Conservation (phyloP, 2,329 filamentous ascomycete genomes). For the Pseudogymnoascus sp. region DNA sequence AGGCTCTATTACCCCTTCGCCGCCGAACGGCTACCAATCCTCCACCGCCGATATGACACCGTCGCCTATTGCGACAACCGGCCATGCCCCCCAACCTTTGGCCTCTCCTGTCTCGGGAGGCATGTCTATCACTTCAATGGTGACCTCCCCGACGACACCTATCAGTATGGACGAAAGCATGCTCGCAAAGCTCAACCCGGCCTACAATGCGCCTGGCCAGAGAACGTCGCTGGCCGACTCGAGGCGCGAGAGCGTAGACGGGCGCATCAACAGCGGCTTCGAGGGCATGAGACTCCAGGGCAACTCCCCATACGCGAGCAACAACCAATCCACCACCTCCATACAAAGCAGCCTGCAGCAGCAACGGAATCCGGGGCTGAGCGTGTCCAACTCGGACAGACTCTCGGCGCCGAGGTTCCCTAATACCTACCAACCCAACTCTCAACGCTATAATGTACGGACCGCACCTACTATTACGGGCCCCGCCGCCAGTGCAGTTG, state of each 20-base stretch:
- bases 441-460: constrained; percentile 37
- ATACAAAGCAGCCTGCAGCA: constrained; percentile 63
- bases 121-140: constrained; percentile 60
- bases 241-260: constrained; percentile 71
- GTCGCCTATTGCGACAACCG: constrained; percentile 42
- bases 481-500: constrained; percentile 54
- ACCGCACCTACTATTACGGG: constrained; percentile 71
- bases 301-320: constrained; percentile 63
- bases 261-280: constrained; percentile 65
- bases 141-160: constrained; percentile 46
- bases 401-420: constrained; percentile 52
- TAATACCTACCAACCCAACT: constrained; percentile 28
- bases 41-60: constrained; percentile 52
- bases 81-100: constrained; percentile 41
- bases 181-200: constrained; percentile 17
- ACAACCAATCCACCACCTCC: constrained; percentile 68
- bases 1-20: constrained; percentile 31
- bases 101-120: constrained; percentile 46
- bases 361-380: constrained; percentile 49
- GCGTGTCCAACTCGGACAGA: constrained; percentile 28
- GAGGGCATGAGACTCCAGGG: constrained; percentile 59
- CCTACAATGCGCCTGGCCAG: constrained; percentile 18
- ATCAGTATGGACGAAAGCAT: constrained; percentile 23
- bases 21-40: constrained; percentile 39
- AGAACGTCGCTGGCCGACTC: constrained; percentile 28